These are phyloP conservation scores for Populus hybrid DNA, from an alignment of 441 rosid species.

Conservation along the genomic window DNA sequence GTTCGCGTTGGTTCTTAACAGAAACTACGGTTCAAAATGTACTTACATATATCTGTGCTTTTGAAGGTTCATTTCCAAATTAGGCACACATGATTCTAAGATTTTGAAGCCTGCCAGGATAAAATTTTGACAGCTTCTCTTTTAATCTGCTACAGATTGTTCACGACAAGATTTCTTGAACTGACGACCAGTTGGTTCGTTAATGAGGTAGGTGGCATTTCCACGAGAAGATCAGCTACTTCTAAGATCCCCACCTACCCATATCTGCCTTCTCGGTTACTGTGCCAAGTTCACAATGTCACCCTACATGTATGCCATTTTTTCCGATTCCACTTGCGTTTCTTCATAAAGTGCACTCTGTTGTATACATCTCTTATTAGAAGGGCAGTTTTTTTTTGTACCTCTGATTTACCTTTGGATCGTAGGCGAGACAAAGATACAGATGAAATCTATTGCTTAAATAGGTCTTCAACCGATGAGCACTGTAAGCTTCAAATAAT, in stretches of 20 bases:
- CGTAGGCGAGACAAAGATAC: conserved; percentile 90
- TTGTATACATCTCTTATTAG: neutral
- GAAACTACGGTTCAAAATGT: too few relatives aligned
- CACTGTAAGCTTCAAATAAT: conserved; percentile 54
- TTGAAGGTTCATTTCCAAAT: too few relatives aligned
- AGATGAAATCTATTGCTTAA: conserved; percentile 90
- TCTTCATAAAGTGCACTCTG: neutral
- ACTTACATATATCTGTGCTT: too few relatives aligned
- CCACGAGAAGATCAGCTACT: conserved; percentile 84
- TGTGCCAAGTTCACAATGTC: conserved; percentile 97
- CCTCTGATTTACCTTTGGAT: conserved; percentile 9
- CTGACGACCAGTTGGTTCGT: conserved; percentile 2
- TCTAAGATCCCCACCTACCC: conserved; percentile 92
- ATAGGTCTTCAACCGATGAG: conserved; percentile 94
- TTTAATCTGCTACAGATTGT: conserved; percentile 1
- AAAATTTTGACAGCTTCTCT: neutral
- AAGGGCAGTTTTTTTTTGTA: neutral
- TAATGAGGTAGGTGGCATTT: conserved; percentile 86
- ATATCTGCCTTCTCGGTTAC: conserved; percentile 79
- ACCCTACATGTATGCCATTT: conserved; percentile 64
- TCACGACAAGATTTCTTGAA: neutral
- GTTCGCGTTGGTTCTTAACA: too few relatives aligned
- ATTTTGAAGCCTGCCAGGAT: too few relatives aligned
- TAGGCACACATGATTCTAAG: too few relatives aligned
- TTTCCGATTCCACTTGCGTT: neutral